Evolutionary conservation across 176 grass and related monocot genomes (phyloP).

Genomic region (Raddia distichophylla): DNA sequence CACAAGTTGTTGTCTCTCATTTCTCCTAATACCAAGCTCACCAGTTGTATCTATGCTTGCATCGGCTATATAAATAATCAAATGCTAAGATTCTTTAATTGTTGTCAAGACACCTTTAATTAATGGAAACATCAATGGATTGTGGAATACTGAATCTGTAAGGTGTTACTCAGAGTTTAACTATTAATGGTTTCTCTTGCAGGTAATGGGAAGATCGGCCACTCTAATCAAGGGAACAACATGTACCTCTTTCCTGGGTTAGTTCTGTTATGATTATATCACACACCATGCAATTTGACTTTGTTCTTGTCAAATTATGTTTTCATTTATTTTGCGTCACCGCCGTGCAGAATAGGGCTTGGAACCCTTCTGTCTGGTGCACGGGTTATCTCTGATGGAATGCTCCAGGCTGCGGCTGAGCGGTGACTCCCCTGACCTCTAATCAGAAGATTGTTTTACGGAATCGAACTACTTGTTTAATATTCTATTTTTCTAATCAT

Average conservation of each 20-base stretch:
- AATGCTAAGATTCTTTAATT: background rate
- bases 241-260: conserved; percentile 99
- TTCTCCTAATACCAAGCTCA: conserved; percentile 14
- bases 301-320: conserved; percentile 40
- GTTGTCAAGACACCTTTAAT: too few relatives aligned
- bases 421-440: conserved; percentile 58
- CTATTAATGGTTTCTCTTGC: conserved; percentile 40
- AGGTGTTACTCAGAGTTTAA: background rate
- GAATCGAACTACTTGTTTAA: conserved; percentile 13
- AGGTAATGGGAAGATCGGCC: conserved; percentile 88
- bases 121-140: background rate
- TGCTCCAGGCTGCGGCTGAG: conserved; percentile 95
- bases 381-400: conserved; percentile 85
- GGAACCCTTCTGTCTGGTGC: conserved; percentile 96
- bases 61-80: conserved; percentile 1
- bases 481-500: conserved; percentile 25
- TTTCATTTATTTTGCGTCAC: conserved; percentile 20
- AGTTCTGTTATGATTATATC: conserved; percentile 42
- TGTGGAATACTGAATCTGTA: conserved; percentile 9
- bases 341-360: conserved; percentile 81
- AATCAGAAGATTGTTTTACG: conserved; percentile 1
- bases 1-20: conserved; percentile 2
- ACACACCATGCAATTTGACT: conserved; percentile 13
- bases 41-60: conserved; percentile 22
- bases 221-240: conserved; percentile 98